A percentile compares a stretch with the other conserved stretches of the same genome.
These are phyloP conservation scores for Colletotrichum orchidophilum DNA, from an alignment of 2,329 filamentous ascomycete species.

Conservation along the genomic window DNA sequence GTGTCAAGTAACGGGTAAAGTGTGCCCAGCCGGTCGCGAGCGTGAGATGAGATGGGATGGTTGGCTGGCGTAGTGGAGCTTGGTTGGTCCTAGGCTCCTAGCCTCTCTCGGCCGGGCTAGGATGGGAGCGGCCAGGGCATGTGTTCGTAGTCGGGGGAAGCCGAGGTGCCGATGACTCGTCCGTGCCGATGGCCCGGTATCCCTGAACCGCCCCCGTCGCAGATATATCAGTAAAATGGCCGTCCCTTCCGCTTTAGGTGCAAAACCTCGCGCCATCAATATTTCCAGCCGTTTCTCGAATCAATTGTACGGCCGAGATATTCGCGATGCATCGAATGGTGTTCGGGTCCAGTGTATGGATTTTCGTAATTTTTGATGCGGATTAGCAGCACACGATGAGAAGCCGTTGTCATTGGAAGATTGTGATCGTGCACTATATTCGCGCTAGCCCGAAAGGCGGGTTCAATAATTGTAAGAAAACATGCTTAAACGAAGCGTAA, in stretches of 20 bases:
- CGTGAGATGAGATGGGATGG: neutral
- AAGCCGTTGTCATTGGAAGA: neutral
- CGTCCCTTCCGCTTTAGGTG: neutral
- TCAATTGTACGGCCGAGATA: neutral
- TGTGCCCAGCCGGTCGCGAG: neutral
- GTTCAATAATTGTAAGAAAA: neutral
- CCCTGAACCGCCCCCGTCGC: conserved; percentile 8
- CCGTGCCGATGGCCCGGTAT: conserved; percentile 19
- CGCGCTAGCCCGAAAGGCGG: neutral
- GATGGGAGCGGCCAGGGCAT: neutral
- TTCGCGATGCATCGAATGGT: neutral
- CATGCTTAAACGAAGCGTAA: too few species aligned
- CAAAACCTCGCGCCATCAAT: neutral
- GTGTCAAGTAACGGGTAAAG: conserved; percentile 8
- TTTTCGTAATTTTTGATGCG: too few species aligned
- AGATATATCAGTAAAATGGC: conserved; percentile 12
- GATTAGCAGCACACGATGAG: too few species aligned
- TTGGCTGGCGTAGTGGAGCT: neutral
- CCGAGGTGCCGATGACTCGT: neutral
- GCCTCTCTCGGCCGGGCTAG: neutral
- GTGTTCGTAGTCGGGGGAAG: neutral
- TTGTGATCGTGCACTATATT: neutral
- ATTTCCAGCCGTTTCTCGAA: neutral
- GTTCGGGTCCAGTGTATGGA: neutral
- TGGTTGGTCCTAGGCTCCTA: too few species aligned